phyloP scores from a whole-genome alignment of 768 basidiomycete genomes.

The Porpolomopsis calyptriformis region DNA sequence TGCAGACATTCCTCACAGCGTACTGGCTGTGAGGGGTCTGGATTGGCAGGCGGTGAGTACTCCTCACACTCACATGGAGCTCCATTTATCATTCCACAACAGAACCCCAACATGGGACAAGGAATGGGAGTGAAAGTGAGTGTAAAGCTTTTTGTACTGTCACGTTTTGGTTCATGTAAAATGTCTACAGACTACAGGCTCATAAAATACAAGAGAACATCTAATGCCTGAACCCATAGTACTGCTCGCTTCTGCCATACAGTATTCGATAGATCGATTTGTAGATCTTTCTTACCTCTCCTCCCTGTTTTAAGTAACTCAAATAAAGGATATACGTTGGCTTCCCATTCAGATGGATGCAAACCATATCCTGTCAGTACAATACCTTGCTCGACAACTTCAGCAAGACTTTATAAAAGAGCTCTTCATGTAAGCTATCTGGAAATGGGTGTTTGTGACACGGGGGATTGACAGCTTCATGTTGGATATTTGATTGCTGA shows the following conservation, averaged over 20 bases:
- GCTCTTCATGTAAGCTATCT: neutral
- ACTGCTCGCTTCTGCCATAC: neutral
- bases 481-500: neutral
- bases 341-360: conserved; percentile 12
- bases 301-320: conserved; percentile 7
- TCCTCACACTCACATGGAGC: neutral
- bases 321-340: neutral
- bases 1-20: neutral
- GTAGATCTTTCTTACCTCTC: conserved; percentile 1
- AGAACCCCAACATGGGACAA: too few relatives aligned
- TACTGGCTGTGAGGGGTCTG: neutral
- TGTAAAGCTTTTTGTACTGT: neutral
- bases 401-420: neutral
- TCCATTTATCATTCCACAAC: neutral
- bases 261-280: conserved; percentile 2
- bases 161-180: neutral
- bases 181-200: neutral
- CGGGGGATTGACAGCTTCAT: neutral
- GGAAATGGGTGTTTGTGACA: neutral
- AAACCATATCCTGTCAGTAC: conserved; percentile 11
- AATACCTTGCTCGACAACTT: neutral
- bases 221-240: neutral
- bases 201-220: neutral
- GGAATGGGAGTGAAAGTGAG: neutral
- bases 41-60: neutral